Evolutionary conservation across 208 protist genomes (phyloP), one percentile per base, ranked within the genome.

Genomic region (Zelonia costaricensis): DNA sequence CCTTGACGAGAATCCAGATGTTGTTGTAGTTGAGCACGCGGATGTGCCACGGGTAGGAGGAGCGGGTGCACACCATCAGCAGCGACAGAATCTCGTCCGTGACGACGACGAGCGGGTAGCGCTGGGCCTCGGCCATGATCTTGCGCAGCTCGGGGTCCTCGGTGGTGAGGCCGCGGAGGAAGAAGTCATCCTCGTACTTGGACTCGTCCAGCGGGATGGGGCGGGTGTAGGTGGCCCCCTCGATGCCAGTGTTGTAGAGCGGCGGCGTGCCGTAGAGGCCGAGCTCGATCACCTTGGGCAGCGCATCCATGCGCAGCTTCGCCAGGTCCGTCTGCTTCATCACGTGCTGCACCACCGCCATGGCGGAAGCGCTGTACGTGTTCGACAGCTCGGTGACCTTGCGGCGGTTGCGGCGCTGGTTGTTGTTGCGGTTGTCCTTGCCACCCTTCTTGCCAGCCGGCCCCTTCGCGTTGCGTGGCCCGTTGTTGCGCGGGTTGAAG

Each of bases 21-120:
- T 76, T 71, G 54, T 60, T 66, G 64, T 62, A 68, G 35, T 75
- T 70, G 36, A 76, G 56, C 42, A 86, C 69, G 47, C 72, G 69
- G 71, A 96, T 62, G 72, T 96, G 87, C 91, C 91, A 96, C 47
- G 91, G 84, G 67, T 94, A 72, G 9, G 90, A 76, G 62, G 83
- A 80, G 70, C 77, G 82, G 53, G 68, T 75, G 54, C 76, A 81
- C 48, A 89, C 80, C 86, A 96, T 92, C 36, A 96, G 75, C 57
- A 88, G 48, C 13, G 85, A 80, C 58, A 96, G 78, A 52, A 92
- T 76, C 45, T 91, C 84, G 47, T 96, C 91, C 16, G 86, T 91
- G 53, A 78, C 84, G 16, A 90, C 68, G 18, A 96, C 72, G 54
- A 90, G 70, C 20, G 81, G 82, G 75, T 82, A 53, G 45, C 35